Evolutionary conservation across 1,139 yeast species (phyloP), one percentile per base, ranked within the genome.

Genomic region (Taphrina sp.): DNA sequence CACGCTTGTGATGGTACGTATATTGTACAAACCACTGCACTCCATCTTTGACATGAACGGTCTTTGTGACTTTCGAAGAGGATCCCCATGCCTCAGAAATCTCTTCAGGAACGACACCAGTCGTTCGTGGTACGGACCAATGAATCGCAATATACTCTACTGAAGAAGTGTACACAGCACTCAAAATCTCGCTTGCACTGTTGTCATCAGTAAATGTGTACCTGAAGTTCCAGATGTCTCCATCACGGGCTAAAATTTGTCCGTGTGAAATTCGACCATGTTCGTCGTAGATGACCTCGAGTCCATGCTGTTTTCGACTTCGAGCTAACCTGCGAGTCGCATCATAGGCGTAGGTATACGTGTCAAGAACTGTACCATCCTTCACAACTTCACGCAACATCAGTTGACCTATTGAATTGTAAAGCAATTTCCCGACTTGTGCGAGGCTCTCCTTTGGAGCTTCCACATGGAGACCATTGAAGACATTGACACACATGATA

Each of bases 1-100:
- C 47, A 12, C 47, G 29, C 28, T 43, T 43, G 29, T 43, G 47
- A 5, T 31, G 14, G 14, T 43, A 43, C 1, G 47, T 43, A 38
- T 43, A 43, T 19, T 43, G 47, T 7, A 22, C 22, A 7, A 14
- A 36, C 47, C 47, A 43, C 17, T 20, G 37, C 37, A n/a, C 19
- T 10, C 26, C 29, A 2, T 33, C 38, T 23, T 31, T 43, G 16
- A 22, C 4, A 22, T 43, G 38, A n/a, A 43, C 23, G 4, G 38
- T 22, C 29, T 33, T 43, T 4, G 47, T 17, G 19, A 43, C 47
- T 20, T 43, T 43, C 14, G 26, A 19, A 20, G 24, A 14, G 4
- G 47, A 38, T 17, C 14, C 17, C 47, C 47, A 43, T 2, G 16
- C 14, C 26, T 31, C 24, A n/a, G n/a, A n/a, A 5, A 43, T 14